Conservation (phyloP, 305 asterid genomes). For the Fraxinus angustifolia region DNA sequence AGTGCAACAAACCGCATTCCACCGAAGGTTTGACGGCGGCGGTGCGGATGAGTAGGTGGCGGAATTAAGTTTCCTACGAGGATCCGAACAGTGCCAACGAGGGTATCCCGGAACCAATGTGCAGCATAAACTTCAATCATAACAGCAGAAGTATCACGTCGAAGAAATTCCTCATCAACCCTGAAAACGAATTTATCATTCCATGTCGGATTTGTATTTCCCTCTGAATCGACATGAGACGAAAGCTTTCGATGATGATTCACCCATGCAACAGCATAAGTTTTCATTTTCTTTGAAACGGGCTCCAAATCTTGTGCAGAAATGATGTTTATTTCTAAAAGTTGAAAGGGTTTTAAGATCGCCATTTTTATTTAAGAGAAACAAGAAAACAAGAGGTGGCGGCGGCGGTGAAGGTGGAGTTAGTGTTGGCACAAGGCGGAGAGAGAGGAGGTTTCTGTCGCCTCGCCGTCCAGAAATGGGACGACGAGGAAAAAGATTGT, state of each 20-base stretch:
- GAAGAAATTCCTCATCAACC: constrained; percentile 79
- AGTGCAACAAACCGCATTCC: constrained; percentile 8
- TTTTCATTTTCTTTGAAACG: constrained; percentile 54
- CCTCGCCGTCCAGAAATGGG: constrained; percentile 45
- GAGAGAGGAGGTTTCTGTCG: neutral
- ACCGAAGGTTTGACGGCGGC: neutral
- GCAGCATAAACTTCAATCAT: constrained; percentile 59
- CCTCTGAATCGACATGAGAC: constrained; percentile 54
- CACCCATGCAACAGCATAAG: constrained; percentile 85
- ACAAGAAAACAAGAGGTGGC: neutral
- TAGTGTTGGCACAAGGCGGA: neutral
- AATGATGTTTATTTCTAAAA: constrained; percentile 73
- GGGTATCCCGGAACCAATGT: constrained; percentile 60
- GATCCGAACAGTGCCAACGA: constrained; percentile 72
- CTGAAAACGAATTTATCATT: constrained; percentile 84
- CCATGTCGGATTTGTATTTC: constrained; percentile 76
- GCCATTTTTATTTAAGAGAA: constrained; percentile 35
- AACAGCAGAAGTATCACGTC: constrained; percentile 65
- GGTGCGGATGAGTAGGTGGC: constrained; percentile 33
- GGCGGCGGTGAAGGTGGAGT: neutral
- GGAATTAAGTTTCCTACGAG: constrained; percentile 78
- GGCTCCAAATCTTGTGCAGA: constrained; percentile 89
- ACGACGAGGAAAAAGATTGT: constrained; percentile 42
- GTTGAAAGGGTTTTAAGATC: constrained; percentile 58
- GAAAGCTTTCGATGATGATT: constrained; percentile 53